Evolutionary conservation across 305 asterid species (phyloP).

Genomic region (Salvia sclarea): DNA sequence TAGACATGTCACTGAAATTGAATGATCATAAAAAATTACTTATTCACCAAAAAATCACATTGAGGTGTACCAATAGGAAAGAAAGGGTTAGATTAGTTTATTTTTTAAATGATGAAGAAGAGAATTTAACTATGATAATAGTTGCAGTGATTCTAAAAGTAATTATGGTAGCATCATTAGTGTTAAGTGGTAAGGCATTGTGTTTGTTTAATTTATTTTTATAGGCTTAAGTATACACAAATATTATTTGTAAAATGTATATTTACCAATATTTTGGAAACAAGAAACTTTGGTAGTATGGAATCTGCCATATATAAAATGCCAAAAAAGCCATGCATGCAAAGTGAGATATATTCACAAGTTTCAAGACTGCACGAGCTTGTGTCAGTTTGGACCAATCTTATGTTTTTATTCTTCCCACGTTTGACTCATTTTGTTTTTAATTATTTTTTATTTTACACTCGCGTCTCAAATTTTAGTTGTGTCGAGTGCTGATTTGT

Average conservation of each 20-base stretch:
- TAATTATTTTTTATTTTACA: neutral
- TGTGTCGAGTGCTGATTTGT: too few species aligned
- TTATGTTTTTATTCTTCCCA: conserved; percentile 20
- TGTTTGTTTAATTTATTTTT: too few species aligned
- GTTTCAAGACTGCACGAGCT: conserved; percentile 49
- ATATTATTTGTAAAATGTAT: too few species aligned
- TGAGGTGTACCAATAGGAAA: neutral
- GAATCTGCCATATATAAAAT: neutral
- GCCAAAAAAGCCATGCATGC: conserved; percentile 32
- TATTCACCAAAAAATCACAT: neutral
- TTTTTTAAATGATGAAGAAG: neutral
- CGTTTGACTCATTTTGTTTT: conserved; percentile 29
- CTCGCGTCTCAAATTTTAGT: too few species aligned
- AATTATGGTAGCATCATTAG: neutral
- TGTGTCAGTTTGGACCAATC: conserved; percentile 50
- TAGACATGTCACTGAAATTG: too few species aligned
- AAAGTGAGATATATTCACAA: conserved; percentile 23
- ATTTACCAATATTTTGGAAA: too few species aligned
- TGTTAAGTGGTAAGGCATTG: neutral
- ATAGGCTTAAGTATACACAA: too few species aligned
- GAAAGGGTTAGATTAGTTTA: too few species aligned
- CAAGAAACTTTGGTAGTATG: neutral
- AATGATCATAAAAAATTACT: too few species aligned
- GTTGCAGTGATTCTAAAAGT: neutral
- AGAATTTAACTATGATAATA: too few species aligned